Evolutionary conservation across 106 monocot species (phyloP).

Genomic region (Platanthera zijinensis): DNA sequence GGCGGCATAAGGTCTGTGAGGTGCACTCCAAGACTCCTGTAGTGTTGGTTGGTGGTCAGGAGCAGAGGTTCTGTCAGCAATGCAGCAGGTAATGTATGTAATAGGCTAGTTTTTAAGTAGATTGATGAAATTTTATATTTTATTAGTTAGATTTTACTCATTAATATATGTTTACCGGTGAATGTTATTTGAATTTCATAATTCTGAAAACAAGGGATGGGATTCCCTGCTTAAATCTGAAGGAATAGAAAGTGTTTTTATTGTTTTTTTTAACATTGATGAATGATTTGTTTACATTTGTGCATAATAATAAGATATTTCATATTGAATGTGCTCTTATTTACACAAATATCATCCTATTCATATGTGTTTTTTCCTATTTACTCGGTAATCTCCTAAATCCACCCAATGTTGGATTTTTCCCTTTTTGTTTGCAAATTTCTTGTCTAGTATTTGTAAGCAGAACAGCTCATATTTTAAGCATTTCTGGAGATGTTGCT

Average conservation of each 20-base stretch:
- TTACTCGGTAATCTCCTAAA: background rate
- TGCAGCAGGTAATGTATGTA: conserved; percentile 43
- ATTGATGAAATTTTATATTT: background rate
- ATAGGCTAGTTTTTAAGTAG: background rate
- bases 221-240: background rate
- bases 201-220: background rate
- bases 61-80: conserved; percentile 58
- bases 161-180: background rate
- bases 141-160: background rate
- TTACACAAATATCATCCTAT: background rate
- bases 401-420: background rate
- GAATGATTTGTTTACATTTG: background rate
- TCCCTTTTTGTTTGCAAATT: background rate
- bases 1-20: conserved; percentile 56
- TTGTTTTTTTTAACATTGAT: background rate
- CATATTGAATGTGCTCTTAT: background rate
- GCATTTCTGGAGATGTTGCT: too few relatives aligned
- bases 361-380: background rate
- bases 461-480: too few relatives aligned
- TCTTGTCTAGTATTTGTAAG: background rate
- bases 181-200: background rate
- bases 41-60: conserved; percentile 39
- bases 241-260: background rate
- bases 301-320: background rate
- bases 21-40: conserved; percentile 20